A percentile compares a stretch with the other conserved stretches of the same genome.
Conservation (phyloP, 805 yeast species). For the Vanderwaltozyma verrucispora region DNA sequence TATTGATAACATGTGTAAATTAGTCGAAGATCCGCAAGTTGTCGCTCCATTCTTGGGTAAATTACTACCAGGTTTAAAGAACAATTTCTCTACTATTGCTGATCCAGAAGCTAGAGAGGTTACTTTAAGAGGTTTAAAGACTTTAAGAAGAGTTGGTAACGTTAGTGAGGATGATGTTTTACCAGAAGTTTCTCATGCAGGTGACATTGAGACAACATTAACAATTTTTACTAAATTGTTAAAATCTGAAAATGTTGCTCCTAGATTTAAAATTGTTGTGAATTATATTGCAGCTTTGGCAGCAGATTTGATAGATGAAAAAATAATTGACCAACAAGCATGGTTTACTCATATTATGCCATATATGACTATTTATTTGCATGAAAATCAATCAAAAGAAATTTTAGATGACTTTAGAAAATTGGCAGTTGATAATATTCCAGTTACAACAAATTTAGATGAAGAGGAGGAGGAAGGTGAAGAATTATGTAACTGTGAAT, state of each 20-base stretch:
- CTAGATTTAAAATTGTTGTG: slow-evolving; percentile 70
- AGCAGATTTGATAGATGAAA: slow-evolving; percentile 98
- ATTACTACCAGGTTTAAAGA: slow-evolving; percentile 91
- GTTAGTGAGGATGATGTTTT: slow-evolving; percentile 79
- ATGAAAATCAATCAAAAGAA: slow-evolving; percentile 84
- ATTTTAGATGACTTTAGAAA: slow-evolving; percentile 90
- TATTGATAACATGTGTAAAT: slow-evolving; percentile 99
- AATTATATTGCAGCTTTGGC: slow-evolving; percentile 90
- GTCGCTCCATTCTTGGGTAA: slow-evolving; percentile 98
- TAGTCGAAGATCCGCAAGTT: slow-evolving; percentile 99
- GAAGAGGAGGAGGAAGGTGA: slow-evolving; percentile 98
- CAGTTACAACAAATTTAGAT: slow-evolving; percentile 90
- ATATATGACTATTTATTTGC: slow-evolving; percentile 92
- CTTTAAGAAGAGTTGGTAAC: slow-evolving; percentile 98
- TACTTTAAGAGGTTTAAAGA: slow-evolving; percentile 91
- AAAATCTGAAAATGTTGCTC: slow-evolving; percentile 53
- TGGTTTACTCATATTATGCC: slow-evolving; percentile 88
- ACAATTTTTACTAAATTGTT: slow-evolving; percentile 68
- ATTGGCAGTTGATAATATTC: slow-evolving; percentile 96
- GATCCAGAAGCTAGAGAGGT: slow-evolving; percentile 99
- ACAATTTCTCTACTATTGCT: slow-evolving; percentile 92
- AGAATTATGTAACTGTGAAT: slow-evolving; percentile 99
- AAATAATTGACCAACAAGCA: slow-evolving; percentile 82
- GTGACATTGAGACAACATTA: slow-evolving; percentile 86
- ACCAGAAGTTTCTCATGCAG: slow-evolving; percentile 98